Conservation (phyloP, 2,329 filamentous ascomycete species). For the Fusarium papillatum region DNA sequence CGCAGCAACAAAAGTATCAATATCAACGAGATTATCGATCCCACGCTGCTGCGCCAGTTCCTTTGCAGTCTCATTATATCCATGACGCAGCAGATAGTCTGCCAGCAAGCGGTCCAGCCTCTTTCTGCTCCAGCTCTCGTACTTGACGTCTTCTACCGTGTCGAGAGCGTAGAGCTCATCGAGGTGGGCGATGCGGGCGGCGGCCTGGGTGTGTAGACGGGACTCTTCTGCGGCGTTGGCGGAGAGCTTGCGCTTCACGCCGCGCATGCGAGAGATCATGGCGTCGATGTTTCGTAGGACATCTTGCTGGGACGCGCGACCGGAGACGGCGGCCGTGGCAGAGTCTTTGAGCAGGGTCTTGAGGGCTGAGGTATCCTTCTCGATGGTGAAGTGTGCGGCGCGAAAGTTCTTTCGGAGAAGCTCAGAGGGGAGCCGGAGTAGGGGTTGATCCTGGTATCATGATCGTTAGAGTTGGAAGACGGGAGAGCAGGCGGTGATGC, state of each 20-base stretch:
- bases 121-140: constrained; percentile 89
- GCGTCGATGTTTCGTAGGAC: constrained; percentile 86
- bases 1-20: constrained; percentile 89
- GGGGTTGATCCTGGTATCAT: constrained; percentile 84
- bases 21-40: constrained; percentile 87
- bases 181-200: constrained; percentile 84
- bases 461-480: constrained; percentile 14
- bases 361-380: constrained; percentile 76
- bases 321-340: constrained; percentile 76
- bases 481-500: constrained; percentile 9
- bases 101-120: constrained; percentile 88
- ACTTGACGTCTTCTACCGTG: constrained; percentile 90
- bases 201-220: constrained; percentile 80
- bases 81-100: constrained; percentile 91
- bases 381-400: constrained; percentile 81
- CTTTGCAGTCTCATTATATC: constrained; percentile 83
- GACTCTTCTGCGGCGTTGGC: constrained; percentile 84
- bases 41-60: constrained; percentile 81
- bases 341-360: constrained; percentile 73
- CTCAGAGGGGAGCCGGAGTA: constrained; percentile 93
- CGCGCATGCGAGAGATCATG: constrained; percentile 89
- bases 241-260: constrained; percentile 89
- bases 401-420: constrained; percentile 96
- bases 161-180: constrained; percentile 85
- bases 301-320: constrained; percentile 73